phyloP scores from a whole-genome alignment of 2,329 filamentous ascomycete species.

The Phialophora expanda region DNA sequence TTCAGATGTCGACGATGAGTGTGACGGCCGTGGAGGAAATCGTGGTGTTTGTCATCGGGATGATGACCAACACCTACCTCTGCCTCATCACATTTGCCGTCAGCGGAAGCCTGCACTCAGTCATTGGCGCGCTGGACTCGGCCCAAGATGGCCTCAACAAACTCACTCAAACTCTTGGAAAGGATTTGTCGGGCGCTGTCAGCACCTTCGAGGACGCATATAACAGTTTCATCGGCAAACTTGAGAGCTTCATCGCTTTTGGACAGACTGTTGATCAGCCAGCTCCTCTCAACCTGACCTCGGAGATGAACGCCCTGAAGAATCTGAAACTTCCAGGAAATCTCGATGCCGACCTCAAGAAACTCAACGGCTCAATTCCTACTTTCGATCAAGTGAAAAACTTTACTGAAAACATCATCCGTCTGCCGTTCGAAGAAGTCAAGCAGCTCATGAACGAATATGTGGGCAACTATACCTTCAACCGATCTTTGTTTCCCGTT shows the following conservation, averaged over 20 bases:
- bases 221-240: slow-evolving; percentile 56
- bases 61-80: slow-evolving; percentile 86
- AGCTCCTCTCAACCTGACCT: slow-evolving; percentile 68
- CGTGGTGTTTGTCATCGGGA: slow-evolving; percentile 88
- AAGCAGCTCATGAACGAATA: slow-evolving; percentile 73
- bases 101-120: slow-evolving; percentile 76
- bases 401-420: slow-evolving; percentile 74
- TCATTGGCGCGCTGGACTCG: slow-evolving; percentile 65
- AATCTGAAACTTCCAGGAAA: slow-evolving; percentile 70
- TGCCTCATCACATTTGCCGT: slow-evolving; percentile 87
- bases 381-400: slow-evolving; percentile 84
- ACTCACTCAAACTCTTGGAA: slow-evolving; percentile 53
- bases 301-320: slow-evolving; percentile 69
- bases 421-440: slow-evolving; percentile 80
- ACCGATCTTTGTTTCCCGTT: slow-evolving; percentile 77
- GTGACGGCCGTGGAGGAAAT: slow-evolving; percentile 85
- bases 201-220: slow-evolving; percentile 61
- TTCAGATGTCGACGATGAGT: slow-evolving; percentile 76
- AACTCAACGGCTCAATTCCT: slow-evolving; percentile 79
- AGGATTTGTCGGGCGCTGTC: slow-evolving; percentile 52
- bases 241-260: slow-evolving; percentile 54
- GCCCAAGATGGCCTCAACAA: slow-evolving; percentile 66
- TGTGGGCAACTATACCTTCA: slow-evolving; percentile 76
- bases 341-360: slow-evolving; percentile 70
- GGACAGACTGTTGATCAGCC: slow-evolving; percentile 52